phyloP scores from a whole-genome alignment of 176 grass and related monocot genomes.

The Alopecurus myosuroides region DNA sequence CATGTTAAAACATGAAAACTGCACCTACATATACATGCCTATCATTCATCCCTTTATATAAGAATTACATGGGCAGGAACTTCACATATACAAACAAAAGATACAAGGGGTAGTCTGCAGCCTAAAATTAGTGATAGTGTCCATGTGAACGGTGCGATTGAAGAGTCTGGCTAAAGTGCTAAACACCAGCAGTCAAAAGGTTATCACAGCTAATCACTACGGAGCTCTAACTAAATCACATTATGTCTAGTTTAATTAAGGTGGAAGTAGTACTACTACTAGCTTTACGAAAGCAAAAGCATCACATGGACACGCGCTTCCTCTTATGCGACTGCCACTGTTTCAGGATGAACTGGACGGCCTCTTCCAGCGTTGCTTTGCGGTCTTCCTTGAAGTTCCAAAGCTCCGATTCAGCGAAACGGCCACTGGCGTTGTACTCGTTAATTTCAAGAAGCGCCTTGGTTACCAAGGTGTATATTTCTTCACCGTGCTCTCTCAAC shows the following conservation, averaged over 20 bases:
- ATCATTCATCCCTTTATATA: not conserved
- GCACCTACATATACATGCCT: not conserved
- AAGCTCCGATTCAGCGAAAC: constrained; percentile 23
- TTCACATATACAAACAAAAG: not conserved
- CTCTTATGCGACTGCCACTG: constrained; percentile 4
- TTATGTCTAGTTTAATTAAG: not conserved
- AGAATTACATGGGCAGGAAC: not conserved
- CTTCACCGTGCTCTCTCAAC: constrained; percentile 37
- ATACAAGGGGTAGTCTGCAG: not conserved
- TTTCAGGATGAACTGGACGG: not conserved
- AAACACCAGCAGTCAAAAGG: not conserved
- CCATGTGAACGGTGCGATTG: not conserved
- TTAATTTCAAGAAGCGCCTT: constrained; percentile 47
- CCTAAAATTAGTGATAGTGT: not conserved
- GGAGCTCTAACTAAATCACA: not conserved
- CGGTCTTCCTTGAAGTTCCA: constrained; percentile 22
- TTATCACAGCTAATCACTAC: not conserved
- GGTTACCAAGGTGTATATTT: constrained; percentile 26
- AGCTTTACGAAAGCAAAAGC: not conserved
- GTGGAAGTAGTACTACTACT: not conserved
- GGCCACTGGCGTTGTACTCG: constrained; percentile 40
- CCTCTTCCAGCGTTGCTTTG: constrained; percentile 1
- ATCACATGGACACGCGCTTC: not conserved
- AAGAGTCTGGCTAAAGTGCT: not conserved
- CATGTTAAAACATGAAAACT: not conserved